Evolutionary conservation across 2,329 filamentous ascomycete species (phyloP).

Genomic region (Diaporthe sp.): DNA sequence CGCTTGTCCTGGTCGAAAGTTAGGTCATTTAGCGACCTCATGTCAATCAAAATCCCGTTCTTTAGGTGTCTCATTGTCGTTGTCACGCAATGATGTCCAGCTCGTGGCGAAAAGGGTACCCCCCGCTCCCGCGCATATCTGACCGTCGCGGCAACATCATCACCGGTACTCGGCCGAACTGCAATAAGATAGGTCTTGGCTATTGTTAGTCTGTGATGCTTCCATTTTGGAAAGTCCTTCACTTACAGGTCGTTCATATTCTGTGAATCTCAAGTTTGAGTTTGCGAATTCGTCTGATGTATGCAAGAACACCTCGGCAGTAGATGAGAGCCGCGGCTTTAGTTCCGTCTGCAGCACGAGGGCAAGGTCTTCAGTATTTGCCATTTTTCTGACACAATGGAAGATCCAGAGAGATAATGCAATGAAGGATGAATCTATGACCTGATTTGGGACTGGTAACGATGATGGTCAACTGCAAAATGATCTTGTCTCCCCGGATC

Average conservation of each 20-base stretch:
- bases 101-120: constrained; percentile 6
- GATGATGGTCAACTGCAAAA: not conserved
- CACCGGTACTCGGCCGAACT: not conserved
- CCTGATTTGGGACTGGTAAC: not conserved
- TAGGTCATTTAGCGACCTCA: not conserved
- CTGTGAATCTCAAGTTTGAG: constrained; percentile 16
- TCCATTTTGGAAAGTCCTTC: fast-evolving
- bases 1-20: not conserved
- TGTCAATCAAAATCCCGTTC: constrained; percentile 5
- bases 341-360: not conserved
- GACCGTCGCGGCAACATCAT: not conserved
- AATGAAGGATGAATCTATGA: not conserved
- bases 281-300: not conserved
- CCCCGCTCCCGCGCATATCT: not conserved
- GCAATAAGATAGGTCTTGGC: constrained; percentile 4
- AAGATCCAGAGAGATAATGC: fast-evolving
- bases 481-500: not conserved
- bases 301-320: not conserved
- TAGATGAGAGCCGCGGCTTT: not conserved
- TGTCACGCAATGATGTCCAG: constrained; percentile 29
- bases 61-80: constrained; percentile 21
- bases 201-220: not conserved
- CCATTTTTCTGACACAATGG: not conserved
- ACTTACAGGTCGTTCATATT: constrained; percentile 32
- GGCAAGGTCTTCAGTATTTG: not conserved